Evolutionary conservation across 1,139 yeast species (phyloP), one percentile per base, ranked within the genome.

Genomic region (Yamadazyma triangularis): DNA sequence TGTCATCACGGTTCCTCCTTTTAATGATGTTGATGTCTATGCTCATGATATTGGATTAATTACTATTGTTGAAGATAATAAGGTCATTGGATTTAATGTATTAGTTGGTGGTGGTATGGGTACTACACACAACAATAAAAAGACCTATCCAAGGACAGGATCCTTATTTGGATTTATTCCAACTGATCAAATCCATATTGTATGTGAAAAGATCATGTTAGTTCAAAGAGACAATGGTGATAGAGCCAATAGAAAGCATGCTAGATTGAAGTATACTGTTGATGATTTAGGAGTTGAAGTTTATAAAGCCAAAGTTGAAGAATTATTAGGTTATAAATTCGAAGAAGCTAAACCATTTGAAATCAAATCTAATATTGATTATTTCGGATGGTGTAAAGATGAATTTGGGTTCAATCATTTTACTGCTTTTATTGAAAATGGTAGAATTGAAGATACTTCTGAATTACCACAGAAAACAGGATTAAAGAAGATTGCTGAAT

Each of bases 31-130:
- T 30, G 98, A 91, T 64, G 96, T 87, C 4, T 91, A 86, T 65
- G 95, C 95, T 8, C 93, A 87, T 57, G 98, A 91, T 63, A 76
- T 89, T 48, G 98, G 97, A 44, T 71, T 91, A 47, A 78, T 91
- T 56, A 88, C 96, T 21, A 88, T 91, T 53, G 79, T 87, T 28
- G 86, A 82, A 48, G 73, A 76, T 44, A 67, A 77, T 41, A 70
- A 71, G 30, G 78, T 70, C 37, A 60, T 59, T 31, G 98, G 97
- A 32, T 91, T 78, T 70, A 89, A 91, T 50, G 78, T 91, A 31
- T 73, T 84, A 40, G 95, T 82, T 41, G 98, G 97, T 58, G 98
- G 97, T 66, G 98, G 97, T 71, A 89, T 91, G 97, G 98, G 97
- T 50, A 76, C 94, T 24, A 91, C 97, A 21, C 98, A 91, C 60